Evolutionary conservation across 768 basidiomycete genomes (phyloP).

Genomic region (Phlebiopsis flavidoalba): DNA sequence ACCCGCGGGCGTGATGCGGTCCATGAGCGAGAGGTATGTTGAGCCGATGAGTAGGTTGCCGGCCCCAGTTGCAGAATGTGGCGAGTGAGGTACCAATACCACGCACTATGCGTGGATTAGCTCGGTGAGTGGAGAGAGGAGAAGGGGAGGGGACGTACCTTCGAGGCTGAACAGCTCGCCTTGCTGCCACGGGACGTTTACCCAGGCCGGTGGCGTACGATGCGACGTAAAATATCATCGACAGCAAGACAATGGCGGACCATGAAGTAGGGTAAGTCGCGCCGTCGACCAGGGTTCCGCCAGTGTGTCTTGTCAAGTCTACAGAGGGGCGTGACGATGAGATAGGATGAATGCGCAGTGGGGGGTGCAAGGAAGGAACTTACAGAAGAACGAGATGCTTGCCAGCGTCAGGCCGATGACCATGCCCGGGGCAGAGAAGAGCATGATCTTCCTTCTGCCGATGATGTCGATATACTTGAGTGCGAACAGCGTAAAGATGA

Average conservation of each 20-base stretch:
- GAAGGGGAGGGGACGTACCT: conserved; percentile 35
- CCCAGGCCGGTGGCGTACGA: conserved; percentile 78
- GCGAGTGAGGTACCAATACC: conserved; percentile 73
- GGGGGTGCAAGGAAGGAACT: conserved; percentile 20
- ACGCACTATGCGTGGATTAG: conserved; percentile 40
- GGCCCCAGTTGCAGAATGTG: conserved; percentile 76
- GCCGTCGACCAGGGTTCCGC: conserved; percentile 54
- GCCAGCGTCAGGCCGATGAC: conserved; percentile 58
- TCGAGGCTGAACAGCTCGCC: conserved; percentile 79
- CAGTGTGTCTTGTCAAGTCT: conserved; percentile 61
- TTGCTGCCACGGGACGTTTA: conserved; percentile 84
- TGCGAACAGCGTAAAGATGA: conserved; percentile 71
- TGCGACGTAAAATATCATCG: conserved; percentile 83
- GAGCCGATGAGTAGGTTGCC: conserved; percentile 72
- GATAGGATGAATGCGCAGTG: not conserved
- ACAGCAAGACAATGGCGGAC: conserved; percentile 64
- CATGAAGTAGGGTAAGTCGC: conserved; percentile 53
- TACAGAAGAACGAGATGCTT: conserved; percentile 62
- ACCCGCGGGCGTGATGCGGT: conserved; percentile 64
- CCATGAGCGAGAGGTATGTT: conserved; percentile 79
- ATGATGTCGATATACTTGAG: conserved; percentile 70
- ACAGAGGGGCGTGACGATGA: not conserved
- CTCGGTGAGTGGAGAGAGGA: not conserved
- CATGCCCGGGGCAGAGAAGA: conserved; percentile 72
- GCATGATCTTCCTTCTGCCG: conserved; percentile 66